These are phyloP conservation scores for Saposhnikovia divaricata DNA, from an alignment of 129 eudicot species.

Conservation along the genomic window DNA sequence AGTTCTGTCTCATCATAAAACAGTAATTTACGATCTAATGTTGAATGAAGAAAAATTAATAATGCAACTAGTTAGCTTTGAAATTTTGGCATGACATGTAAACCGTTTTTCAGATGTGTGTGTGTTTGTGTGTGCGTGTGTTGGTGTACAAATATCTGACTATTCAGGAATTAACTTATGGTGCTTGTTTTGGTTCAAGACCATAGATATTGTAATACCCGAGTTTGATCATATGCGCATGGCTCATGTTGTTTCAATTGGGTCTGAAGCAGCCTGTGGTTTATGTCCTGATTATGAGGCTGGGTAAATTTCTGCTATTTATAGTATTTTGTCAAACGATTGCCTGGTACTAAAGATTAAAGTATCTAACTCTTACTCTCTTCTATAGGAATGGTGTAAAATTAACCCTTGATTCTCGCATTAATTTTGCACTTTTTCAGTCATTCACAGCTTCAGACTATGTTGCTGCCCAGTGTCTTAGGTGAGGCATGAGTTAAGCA, in stretches of 20 bases:
- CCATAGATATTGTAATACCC: constrained; percentile 70
- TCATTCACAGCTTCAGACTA: constrained; percentile 80
- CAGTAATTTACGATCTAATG: neutral
- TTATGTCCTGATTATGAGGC: constrained; percentile 48
- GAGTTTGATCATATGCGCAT: constrained; percentile 73
- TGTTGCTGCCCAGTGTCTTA: constrained; percentile 78
- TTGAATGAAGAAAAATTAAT: neutral
- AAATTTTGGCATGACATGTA: neutral
- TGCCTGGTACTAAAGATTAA: neutral
- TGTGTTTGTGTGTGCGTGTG: neutral
- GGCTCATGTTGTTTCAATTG: constrained; percentile 78
- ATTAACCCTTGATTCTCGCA: constrained; percentile 63
- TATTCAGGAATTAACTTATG: constrained; percentile 3
- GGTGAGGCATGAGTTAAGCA: constrained; percentile 35
- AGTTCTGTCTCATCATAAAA: neutral
- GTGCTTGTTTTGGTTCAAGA: constrained; percentile 28
- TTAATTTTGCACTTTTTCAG: constrained; percentile 62
- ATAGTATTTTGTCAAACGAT: neutral
- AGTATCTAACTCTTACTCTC: constrained; percentile 8
- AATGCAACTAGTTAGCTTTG: neutral
- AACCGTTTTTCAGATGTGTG: neutral
- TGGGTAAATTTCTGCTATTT: constrained; percentile 45
- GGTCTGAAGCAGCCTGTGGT: constrained; percentile 55
- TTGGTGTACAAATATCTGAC: neutral
- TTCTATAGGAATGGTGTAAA: constrained; percentile 43